phyloP scores from a whole-genome alignment of 202 grass and related monocot species.

The Schoenoplectus tabernaemontani region DNA sequence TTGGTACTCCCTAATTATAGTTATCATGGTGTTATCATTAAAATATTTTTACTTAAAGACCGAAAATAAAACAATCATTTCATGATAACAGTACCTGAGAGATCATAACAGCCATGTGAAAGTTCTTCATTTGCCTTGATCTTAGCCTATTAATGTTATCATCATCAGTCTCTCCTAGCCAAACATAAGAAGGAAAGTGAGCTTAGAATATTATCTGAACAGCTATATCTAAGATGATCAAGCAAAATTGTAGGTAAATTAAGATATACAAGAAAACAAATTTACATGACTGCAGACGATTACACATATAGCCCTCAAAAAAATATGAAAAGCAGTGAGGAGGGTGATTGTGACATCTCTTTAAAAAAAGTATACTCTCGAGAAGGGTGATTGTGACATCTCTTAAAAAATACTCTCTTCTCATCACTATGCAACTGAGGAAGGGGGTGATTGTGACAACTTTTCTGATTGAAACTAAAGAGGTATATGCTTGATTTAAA shows the following conservation, averaged over 20 bases:
- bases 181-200: slow-evolving; percentile 13
- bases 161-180: slow-evolving; percentile 82
- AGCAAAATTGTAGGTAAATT: background rate
- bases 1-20: slow-evolving; percentile 63
- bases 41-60: slow-evolving; percentile 2
- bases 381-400: background rate
- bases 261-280: background rate
- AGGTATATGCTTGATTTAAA: background rate
- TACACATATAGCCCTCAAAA: background rate
- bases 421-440: background rate
- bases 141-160: slow-evolving; percentile 47
- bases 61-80: slow-evolving; percentile 18
- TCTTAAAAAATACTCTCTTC: background rate
- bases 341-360: background rate
- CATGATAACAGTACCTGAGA: slow-evolving; percentile 60
- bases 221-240: background rate
- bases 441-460: background rate
- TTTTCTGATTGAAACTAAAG: background rate
- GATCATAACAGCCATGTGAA: slow-evolving; percentile 84
- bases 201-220: background rate
- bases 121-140: slow-evolving; percentile 96
- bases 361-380: background rate
- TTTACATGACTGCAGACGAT: background rate
- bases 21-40: slow-evolving; percentile 10
- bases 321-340: background rate